Base-by-base conservation (phyloP, 2,329 filamentous ascomycete species). In the Trichophyton simii region DNA sequence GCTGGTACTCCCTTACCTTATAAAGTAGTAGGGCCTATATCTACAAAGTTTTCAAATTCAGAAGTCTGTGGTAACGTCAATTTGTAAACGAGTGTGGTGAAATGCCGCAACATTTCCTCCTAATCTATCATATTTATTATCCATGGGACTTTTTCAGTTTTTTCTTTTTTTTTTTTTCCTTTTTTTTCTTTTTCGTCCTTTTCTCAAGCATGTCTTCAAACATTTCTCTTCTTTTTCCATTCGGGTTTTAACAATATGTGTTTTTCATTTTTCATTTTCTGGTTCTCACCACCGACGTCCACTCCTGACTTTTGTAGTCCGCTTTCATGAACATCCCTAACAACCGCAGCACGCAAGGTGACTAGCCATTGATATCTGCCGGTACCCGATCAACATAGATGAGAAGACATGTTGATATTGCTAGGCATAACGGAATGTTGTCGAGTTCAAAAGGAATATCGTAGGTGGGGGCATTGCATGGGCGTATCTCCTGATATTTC, bases 61-160 rank as follows among this genome's bases (percentile, higher is more conserved):
- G 48, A 54, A 38, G 34, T 4, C 3, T 48, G 20, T 25, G 11
- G 22, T 48, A 52, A 13, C 13, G 25, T 34, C 15, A 18, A 55
- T 34, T n/a, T 8, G 25, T 55, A 55, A 55, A 55, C n/a, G 52
- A 55, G 52, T 20, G 52, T 55, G 52, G 31, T 55, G 52, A 34
- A 28, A 36, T 55, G 28, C 8, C 34, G 13, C 15, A 13, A 25
- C 48, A 54, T 34, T 48, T 38, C 13, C 34, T 38, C 34, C 34
- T 20, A 7, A 48, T 48, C 18, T 48, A 22, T 25, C 25, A 9
- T 25, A 20, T 13, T 36, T 38, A 38, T 13, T 4, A 38, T 38
- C 11, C 9, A 38, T 38, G 8, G 8, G 38, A 5, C 13, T 13
- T 42, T 13, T 42, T 42, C 11, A 41, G 15, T 9, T 41, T 41